Conservation (phyloP, 1,284 basidiomycete species). For the Cyathus pygmaeus region DNA sequence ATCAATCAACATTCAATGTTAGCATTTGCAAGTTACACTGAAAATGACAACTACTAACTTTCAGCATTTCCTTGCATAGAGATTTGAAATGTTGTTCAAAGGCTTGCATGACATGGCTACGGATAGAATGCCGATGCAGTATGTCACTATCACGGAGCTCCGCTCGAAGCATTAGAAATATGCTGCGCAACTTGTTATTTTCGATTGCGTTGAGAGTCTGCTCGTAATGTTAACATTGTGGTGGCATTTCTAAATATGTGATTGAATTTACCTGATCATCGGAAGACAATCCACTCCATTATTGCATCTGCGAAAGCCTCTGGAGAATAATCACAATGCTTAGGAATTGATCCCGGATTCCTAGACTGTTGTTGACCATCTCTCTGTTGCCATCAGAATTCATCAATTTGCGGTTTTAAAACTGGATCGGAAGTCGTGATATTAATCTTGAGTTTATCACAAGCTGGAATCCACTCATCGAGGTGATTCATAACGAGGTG, state of each 20-base stretch:
- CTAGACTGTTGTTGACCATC: too few species aligned
- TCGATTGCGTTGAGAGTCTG: neutral
- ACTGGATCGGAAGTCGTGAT: too few species aligned
- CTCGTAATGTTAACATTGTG: too few species aligned
- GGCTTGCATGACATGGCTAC: neutral
- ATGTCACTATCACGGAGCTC: neutral
- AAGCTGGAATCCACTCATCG: too few species aligned
- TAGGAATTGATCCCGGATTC: too few species aligned
- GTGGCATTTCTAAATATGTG: too few species aligned
- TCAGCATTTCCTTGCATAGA: slow-evolving; percentile 7
- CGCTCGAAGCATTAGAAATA: neutral
- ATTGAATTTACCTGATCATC: neutral
- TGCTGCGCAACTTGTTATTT: neutral
- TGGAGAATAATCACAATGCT: neutral
- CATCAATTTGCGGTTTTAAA: too few species aligned
- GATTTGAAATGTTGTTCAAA: slow-evolving; percentile 4
- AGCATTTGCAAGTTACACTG: neutral
- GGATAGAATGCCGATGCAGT: neutral
- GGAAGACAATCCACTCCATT: neutral
- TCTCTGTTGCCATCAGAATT: too few species aligned
- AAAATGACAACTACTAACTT: neutral
- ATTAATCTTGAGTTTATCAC: too few species aligned
- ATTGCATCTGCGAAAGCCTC: neutral
- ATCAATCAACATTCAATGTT: too few species aligned
- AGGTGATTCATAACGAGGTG: too few species aligned